Conservation (phyloP, 2,329 filamentous ascomycete genomes). For the Huntiella decipiens region DNA sequence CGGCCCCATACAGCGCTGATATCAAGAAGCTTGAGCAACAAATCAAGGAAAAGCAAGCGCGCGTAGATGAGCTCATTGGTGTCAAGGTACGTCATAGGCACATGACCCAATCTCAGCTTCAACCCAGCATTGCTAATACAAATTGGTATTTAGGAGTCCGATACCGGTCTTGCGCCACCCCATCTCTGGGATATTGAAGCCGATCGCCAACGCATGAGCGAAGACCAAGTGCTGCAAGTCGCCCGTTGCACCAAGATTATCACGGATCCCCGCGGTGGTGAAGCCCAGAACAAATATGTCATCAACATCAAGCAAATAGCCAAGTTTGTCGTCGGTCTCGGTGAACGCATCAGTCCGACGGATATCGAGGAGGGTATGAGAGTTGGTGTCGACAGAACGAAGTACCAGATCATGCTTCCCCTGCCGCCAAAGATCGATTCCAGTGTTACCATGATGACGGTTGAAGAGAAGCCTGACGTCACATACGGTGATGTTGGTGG, state of each 20-base stretch:
- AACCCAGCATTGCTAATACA: neutral
- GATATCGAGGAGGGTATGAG: constrained; percentile 99
- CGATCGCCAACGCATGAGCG: constrained; percentile 93
- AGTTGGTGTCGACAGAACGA: constrained; percentile 93
- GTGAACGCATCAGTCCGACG: constrained; percentile 88
- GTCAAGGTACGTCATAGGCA: constrained; percentile 38
- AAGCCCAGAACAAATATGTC: constrained; percentile 98
- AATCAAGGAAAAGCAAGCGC: constrained; percentile 97
- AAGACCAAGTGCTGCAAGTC: constrained; percentile 94
- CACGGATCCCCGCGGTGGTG: constrained; percentile 74
- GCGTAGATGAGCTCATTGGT: constrained; percentile 96
- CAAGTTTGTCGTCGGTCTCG: constrained; percentile 96
- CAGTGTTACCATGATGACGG: constrained; percentile 99
- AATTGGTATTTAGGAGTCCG: constrained; percentile 53
- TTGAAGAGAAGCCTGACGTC: constrained; percentile 98
- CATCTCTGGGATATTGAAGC: constrained; percentile 98
- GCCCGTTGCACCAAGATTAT: constrained; percentile 99
- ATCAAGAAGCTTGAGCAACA: constrained; percentile 97
- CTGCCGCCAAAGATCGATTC: constrained; percentile 97
- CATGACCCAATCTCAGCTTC: neutral
- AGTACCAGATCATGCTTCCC: constrained; percentile 96
- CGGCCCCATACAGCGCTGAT: constrained; percentile 80
- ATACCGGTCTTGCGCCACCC: constrained; percentile 91
- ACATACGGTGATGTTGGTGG: constrained; percentile 97
- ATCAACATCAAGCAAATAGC: constrained; percentile 99